Base-by-base conservation (phyloP, 352 stramenopile species). In the Peronospora belbahrii region DNA sequence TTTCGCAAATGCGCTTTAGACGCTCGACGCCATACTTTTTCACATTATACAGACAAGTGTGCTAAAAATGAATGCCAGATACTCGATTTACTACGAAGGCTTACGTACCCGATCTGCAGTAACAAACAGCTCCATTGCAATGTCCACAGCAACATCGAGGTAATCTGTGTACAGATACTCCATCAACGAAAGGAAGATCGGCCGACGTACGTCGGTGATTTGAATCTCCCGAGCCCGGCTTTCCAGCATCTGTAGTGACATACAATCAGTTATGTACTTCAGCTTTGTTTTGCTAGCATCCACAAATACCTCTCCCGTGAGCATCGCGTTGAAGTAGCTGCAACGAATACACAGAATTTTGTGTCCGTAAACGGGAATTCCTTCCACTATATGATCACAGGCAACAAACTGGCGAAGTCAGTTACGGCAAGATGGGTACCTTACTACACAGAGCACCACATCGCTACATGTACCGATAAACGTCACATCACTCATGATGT, bases 151-250 rank as follows among this genome's bases (percentile, higher is more conserved):
- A 20, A 94, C 74, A 30, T 97, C 87, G 35, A 97, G 76, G 55
- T 95, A 89, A 53, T 98, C 94, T 28, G 90, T 97, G 65, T 98
- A 98, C 28, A 98, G 62, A 61, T 97, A 98, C 51, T 97, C 88
- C 45, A 98, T 67, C 48, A 98, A 84, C 3, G 92, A 74, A 23
- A 97, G 68, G 58, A 98, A 98, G 37, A 97, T 95, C 8, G 72
- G 68, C 17, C 82, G 75, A 25, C 85, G 83, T 9, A 97, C 90
- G 34, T 96, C 91, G 10, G 87, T 91, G 52, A 98, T 96, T 6
- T 88, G 66, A 18, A 98, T 90, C 35, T 96, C 84, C 9, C 74
- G 68, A 22, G 87, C 85, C 39, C 81, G 80, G 32, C 77, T 94
- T 46, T 95, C 81, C 13, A 90, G 77, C 90, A 98, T 97, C 46